Conservation (phyloP, 2,329 filamentous ascomycete species). For the Trichoderma atrobrunneum region DNA sequence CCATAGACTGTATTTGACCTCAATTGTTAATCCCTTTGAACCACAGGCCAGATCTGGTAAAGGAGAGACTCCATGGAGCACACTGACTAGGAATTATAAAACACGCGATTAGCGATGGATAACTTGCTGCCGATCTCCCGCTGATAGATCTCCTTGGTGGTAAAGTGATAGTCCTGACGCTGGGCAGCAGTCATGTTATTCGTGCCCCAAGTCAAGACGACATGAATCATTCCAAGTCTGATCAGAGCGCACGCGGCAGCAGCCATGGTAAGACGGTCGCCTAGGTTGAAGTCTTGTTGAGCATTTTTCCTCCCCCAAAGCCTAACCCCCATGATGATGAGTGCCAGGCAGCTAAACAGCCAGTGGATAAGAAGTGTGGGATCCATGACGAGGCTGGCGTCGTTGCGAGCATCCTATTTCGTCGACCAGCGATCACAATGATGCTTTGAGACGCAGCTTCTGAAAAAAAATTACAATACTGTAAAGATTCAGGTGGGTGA, state of each 20-base stretch:
- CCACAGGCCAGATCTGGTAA: background rate
- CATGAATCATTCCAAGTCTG: conserved; percentile 31
- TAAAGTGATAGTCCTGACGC: conserved; percentile 28
- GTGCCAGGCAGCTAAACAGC: conserved; percentile 27
- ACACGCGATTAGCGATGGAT: conserved; percentile 32
- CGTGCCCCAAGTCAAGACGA: conserved; percentile 37
- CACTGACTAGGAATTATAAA: conserved; percentile 37
- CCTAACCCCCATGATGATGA: conserved; percentile 25
- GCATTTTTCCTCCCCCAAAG: conserved; percentile 24
- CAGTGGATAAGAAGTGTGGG: conserved; percentile 26
- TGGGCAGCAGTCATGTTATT: conserved; percentile 31
- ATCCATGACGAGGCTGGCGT: conserved; percentile 10
- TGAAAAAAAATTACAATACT: background rate
- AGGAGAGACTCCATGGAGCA: background rate
- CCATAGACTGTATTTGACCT: conserved; percentile 26
- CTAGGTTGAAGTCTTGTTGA: conserved; percentile 23
- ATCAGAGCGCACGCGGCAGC: conserved; percentile 34
- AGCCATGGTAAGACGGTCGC: conserved; percentile 37
- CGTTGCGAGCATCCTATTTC: background rate
- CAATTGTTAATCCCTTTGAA: background rate
- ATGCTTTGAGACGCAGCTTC: background rate
- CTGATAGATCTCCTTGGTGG: conserved; percentile 31
- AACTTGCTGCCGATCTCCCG: conserved; percentile 36
- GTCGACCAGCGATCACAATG: background rate
- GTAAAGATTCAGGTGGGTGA: background rate